A percentile compares a stretch with the other conserved stretches of the same genome.
These are phyloP conservation scores for Brassica juncea DNA, from an alignment of 345 rosid species.

Conservation along the genomic window DNA sequence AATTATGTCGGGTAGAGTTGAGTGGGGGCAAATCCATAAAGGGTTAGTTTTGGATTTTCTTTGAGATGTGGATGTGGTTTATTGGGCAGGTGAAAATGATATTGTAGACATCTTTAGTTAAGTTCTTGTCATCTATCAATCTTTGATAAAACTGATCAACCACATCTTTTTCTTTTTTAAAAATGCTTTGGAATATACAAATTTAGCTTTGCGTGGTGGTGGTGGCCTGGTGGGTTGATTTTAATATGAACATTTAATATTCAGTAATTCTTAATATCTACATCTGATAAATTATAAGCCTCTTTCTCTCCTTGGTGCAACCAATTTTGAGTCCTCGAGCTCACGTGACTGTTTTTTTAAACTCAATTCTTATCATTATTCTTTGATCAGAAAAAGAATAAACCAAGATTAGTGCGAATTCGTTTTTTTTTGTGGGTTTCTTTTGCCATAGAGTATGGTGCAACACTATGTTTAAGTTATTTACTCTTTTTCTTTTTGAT, in stretches of 20 bases:
- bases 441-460: not conserved
- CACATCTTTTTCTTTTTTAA: not conserved
- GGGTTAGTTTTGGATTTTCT: slow-evolving; percentile 13
- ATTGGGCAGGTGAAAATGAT: slow-evolving; percentile 28
- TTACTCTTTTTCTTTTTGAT: not conserved
- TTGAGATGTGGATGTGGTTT: slow-evolving; percentile 21
- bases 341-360: slow-evolving; percentile 31
- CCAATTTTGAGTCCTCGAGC: slow-evolving; percentile 20
- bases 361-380: slow-evolving; percentile 1
- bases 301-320: slow-evolving; percentile 23
- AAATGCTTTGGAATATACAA: slow-evolving; percentile 34
- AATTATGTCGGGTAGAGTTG: not conserved
- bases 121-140: slow-evolving; percentile 17
- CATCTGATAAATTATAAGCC: not conserved
- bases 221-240: slow-evolving; percentile 37
- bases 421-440: slow-evolving; percentile 10
- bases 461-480: slow-evolving; percentile 2
- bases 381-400: not conserved
- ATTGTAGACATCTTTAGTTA: not conserved
- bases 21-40: slow-evolving; percentile 30
- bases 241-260: not conserved
- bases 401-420: not conserved
- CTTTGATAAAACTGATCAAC: slow-evolving; percentile 25
- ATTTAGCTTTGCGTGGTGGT: slow-evolving; percentile 18
- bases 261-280: slow-evolving; percentile 18